Percentiles rank a stretch among this genome's conserved stretches.
Conservation (phyloP, 805 yeast genomes). For the Candida alai region DNA sequence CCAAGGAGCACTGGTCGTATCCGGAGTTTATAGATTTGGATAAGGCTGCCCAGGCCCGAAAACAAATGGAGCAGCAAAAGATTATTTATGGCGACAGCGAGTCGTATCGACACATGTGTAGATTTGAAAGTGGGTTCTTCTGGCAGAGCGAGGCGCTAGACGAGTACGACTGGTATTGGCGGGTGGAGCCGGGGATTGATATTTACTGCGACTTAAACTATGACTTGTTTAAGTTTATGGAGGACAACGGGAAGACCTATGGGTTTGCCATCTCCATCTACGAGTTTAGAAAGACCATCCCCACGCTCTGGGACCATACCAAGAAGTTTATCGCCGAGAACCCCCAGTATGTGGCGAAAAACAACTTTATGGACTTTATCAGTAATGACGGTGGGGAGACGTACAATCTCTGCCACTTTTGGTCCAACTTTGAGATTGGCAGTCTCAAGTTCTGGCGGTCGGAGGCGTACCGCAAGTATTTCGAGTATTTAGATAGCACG, state of each 20-base stretch:
- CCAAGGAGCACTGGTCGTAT: constrained; percentile 83
- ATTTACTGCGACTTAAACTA: constrained; percentile 79
- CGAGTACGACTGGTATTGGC: constrained; percentile 90
- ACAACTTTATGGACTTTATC: constrained; percentile 67
- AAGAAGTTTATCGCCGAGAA: constrained; percentile 59
- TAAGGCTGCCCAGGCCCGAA: constrained; percentile 62
- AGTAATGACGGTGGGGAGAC: constrained; percentile 64
- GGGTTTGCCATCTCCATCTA: constrained; percentile 82
- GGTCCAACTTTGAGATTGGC: constrained; percentile 89
- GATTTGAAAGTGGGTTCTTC: constrained; percentile 88
- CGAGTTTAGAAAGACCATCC: constrained; percentile 82
- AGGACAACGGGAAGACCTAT: constrained; percentile 72
- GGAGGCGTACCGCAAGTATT: constrained; percentile 66
- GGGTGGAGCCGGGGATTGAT: constrained; percentile 85
- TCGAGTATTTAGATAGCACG: constrained; percentile 67
- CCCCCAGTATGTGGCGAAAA: constrained; percentile 57
- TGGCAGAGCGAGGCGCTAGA: constrained; percentile 70
- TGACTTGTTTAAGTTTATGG: constrained; percentile 83
- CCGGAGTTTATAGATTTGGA: constrained; percentile 79
- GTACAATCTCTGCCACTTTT: constrained; percentile 82
- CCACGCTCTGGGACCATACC: constrained; percentile 76
- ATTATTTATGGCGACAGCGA: constrained; percentile 73
- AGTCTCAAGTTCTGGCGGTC: constrained; percentile 71
- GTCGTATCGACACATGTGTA: constrained; percentile 88
- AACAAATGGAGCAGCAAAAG: constrained; percentile 44